Base-by-base conservation (phyloP, 176 grass and related monocot genomes). In the Zoysia pacifica region DNA sequence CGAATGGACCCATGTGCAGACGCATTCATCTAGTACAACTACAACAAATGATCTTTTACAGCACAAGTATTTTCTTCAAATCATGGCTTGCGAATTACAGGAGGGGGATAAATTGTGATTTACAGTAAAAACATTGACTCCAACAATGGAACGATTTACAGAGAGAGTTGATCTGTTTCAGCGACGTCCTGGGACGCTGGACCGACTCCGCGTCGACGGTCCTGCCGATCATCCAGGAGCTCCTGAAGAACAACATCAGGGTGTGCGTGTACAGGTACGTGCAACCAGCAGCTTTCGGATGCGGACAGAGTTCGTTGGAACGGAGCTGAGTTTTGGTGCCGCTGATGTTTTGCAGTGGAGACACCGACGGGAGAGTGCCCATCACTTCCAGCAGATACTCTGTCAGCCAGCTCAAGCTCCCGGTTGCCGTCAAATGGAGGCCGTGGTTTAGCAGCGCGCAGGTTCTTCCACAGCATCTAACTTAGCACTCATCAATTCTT, bases 301-400 rank as follows among this genome's bases (percentile, higher is more conserved):
- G 7, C 48, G 28, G 28, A 28, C 19, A 9, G 41, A 51, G 42
- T 76, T 14, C 1, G 36, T 3, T 19, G 42, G 52, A 74, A 56
- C 6, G 59, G 12, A 69, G 46, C 5, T 48, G 1, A 10, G 43
- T 67, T 64, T 4, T 42, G 70, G n/a, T 76, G 1, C 20, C 49
- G 5, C 14, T 72, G n/a, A 81, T 70, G 38, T 73, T 87, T 41
- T 88, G 80, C 83, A 93, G 94, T 71, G 94, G 94, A 77, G 94
- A 97, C 16, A 39, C 71, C 47, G 94, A 93, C 18, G 94, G 88
- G 38, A 86, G 83, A 18, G 81, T 97, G n/a, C 91, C 94, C 0
- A 44, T 97, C 47, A 97, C 94, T 89, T 97, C 94, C 45, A 91
- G 80, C 11, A 93, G 94, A 78, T 89, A 87, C 18, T 97, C 94